phyloP scores from a whole-genome alignment of 176 grass and related monocot genomes.

The Zizania latifolia region DNA sequence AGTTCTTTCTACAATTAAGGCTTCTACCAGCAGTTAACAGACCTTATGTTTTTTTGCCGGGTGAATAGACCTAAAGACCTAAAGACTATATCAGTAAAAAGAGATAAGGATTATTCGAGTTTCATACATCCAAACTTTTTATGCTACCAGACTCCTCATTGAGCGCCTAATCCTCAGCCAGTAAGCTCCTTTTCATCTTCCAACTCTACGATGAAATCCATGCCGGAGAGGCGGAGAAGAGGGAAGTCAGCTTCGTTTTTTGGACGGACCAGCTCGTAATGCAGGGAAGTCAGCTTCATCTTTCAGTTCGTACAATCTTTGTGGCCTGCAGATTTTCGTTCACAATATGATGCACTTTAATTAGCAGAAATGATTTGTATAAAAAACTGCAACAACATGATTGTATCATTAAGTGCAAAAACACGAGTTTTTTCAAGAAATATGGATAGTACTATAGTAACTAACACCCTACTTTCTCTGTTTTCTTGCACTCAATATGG shows the following conservation, averaged over 20 bases:
- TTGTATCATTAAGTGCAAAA: background rate
- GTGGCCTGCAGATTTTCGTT: constrained; percentile 36
- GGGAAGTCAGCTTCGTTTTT: constrained; percentile 66
- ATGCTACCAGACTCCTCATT: background rate
- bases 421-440: too few species aligned
- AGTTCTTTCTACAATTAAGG: background rate
- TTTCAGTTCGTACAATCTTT: constrained; percentile 30
- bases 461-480: too few species aligned
- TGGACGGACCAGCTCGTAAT: too few species aligned
- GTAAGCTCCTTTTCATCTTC: constrained; percentile 10
- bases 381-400: constrained; percentile 14
- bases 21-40: background rate
- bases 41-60: too few species aligned
- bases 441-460: too few species aligned
- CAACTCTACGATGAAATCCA: background rate
- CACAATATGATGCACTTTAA: background rate
- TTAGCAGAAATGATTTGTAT: background rate
- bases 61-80: too few species aligned
- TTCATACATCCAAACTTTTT: constrained; percentile 21
- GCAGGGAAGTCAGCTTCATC: constrained; percentile 68
- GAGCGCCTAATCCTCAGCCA: constrained; percentile 11
- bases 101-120: constrained; percentile 13
- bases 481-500: background rate
- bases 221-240: constrained; percentile 35
- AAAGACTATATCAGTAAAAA: background rate